These are phyloP conservation scores for Ochetophila trinervis DNA, from an alignment of 306 rosid genomes.

Conservation along the genomic window DNA sequence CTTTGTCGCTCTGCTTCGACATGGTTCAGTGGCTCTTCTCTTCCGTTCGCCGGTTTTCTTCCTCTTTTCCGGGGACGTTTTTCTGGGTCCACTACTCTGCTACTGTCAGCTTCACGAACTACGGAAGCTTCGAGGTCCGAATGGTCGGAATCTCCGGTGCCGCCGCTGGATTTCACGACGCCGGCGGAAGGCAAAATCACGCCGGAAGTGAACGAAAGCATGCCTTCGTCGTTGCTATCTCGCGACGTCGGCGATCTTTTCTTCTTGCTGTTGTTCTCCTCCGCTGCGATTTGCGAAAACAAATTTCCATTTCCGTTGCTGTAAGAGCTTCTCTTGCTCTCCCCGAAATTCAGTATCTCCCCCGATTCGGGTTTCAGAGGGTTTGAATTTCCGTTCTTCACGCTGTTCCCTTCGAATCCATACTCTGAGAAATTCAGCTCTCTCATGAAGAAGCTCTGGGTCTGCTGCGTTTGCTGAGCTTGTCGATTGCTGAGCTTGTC, in stretches of 20 bases:
- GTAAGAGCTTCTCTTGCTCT: conserved; percentile 52
- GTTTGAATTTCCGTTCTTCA: conserved; percentile 38
- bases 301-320: conserved; percentile 33
- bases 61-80: conserved; percentile 93
- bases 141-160: conserved; percentile 63
- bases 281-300: conserved; percentile 41
- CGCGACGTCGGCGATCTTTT: conserved; percentile 67
- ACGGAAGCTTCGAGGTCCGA: conserved; percentile 94
- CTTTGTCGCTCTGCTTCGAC: conserved; percentile 95
- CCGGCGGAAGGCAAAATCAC: conserved; percentile 53
- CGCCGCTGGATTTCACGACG: conserved; percentile 42
- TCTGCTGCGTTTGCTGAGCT: conserved; percentile 39
- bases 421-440: conserved; percentile 71
- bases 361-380: conserved; percentile 79
- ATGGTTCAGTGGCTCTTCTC: conserved; percentile 92
- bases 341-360: conserved; percentile 77
- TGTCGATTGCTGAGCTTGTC: conserved; percentile 19
- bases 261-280: conserved; percentile 48
- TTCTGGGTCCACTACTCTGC: conserved; percentile 72
- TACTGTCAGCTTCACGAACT: conserved; percentile 63
- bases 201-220: conserved; percentile 92
- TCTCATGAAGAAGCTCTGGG: conserved; percentile 51
- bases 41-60: conserved; percentile 87
- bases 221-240: conserved; percentile 77
- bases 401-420: conserved; percentile 39